Evolutionary conservation across 768 basidiomycete genomes (phyloP).

Genomic region (Sporobolomyces roseus): DNA sequence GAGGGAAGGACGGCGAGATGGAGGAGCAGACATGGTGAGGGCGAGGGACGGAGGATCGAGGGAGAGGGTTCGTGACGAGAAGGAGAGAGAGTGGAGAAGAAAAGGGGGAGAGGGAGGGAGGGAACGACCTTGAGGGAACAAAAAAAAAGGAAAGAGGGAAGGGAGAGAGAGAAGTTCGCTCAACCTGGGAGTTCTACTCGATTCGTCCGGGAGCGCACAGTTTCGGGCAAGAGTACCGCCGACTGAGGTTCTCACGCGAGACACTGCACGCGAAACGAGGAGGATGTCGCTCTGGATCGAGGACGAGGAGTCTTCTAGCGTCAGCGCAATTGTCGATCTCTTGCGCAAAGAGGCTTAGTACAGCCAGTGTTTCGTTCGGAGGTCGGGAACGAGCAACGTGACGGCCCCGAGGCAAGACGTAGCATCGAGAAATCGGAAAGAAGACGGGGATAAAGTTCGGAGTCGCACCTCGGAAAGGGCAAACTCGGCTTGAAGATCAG

Average conservation of each 20-base stretch:
- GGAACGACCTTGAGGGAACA: not conserved
- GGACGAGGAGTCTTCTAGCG: not conserved
- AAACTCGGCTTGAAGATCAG: too few species aligned
- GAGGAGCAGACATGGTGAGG: not conserved
- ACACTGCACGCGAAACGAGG: not conserved
- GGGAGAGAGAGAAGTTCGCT: not conserved
- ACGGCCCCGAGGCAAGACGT: too few species aligned
- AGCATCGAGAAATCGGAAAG: not conserved
- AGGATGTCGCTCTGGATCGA: not conserved
- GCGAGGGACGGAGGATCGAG: not conserved
- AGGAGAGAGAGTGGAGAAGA: not conserved
- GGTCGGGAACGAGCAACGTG: too few species aligned
- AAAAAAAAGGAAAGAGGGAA: not conserved
- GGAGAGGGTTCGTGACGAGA: not conserved
- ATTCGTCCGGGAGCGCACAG: not conserved
- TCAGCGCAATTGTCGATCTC: conserved; percentile 1
- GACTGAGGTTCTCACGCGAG: conserved; percentile 8
- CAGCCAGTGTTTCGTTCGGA: too few species aligned
- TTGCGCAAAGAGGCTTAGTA: conserved; percentile 2
- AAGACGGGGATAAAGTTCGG: not conserved
- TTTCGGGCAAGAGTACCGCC: not conserved
- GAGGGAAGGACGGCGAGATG: conserved; percentile 17
- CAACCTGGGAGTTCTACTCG: not conserved
- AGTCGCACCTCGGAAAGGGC: too few species aligned
- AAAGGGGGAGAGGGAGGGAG: not conserved